Conservation (phyloP, 208 protist genomes). For the Naegleria lovaniensis region DNA sequence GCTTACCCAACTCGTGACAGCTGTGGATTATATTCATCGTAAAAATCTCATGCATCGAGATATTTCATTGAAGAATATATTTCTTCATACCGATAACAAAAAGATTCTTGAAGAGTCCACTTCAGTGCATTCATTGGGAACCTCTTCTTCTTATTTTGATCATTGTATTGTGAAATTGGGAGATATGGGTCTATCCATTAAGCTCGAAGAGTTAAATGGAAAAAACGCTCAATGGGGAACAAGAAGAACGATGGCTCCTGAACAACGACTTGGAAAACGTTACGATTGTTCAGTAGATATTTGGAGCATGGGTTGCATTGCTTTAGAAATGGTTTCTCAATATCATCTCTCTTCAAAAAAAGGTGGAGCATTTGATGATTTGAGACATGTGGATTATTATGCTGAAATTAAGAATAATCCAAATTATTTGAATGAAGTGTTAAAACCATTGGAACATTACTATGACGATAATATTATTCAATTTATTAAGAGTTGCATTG, state of each 20-base stretch:
- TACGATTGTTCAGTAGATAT: conserved; percentile 40
- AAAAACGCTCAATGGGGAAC: conserved; percentile 54
- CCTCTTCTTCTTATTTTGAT: not conserved
- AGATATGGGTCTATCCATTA: conserved; percentile 47
- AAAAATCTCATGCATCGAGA: conserved; percentile 47
- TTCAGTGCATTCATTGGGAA: not conserved
- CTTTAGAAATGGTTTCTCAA: conserved; percentile 51
- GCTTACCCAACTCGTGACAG: not conserved
- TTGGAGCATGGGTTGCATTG: conserved; percentile 52
- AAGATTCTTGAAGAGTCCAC: not conserved
- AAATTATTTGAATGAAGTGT: not conserved
- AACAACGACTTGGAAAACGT: conserved; percentile 10
- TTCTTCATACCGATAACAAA: not conserved
- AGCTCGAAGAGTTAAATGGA: conserved; percentile 26
- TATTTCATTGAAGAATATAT: conserved; percentile 2
- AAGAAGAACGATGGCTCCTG: conserved; percentile 64
- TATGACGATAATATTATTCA: not conserved
- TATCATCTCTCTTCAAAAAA: not conserved
- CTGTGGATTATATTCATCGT: conserved; percentile 63
- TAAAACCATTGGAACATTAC: not conserved
- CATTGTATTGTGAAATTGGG: conserved; percentile 38
- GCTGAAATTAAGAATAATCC: not conserved
- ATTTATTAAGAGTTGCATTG: not conserved
- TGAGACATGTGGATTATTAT: not conserved
- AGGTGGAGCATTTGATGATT: not conserved